Evolutionary conservation across 208 protist genomes (phyloP).

Genomic region (Tritrichomonas musculus): DNA sequence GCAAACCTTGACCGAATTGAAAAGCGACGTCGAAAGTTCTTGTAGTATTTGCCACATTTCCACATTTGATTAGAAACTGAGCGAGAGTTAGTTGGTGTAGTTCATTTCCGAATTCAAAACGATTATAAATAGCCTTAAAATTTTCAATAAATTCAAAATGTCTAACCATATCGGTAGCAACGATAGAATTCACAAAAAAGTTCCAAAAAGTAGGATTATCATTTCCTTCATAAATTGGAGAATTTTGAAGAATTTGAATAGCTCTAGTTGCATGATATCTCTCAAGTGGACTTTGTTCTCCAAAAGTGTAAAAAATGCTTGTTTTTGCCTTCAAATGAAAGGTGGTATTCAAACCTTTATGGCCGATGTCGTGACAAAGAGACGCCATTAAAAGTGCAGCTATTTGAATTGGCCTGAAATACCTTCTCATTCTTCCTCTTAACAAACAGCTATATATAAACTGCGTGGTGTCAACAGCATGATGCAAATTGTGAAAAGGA

Average conservation of each 20-base stretch:
- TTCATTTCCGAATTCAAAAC: background rate
- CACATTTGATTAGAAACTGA: background rate
- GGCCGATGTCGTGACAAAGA: slow-evolving; percentile 48
- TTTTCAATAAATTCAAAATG: background rate
- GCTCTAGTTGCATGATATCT: background rate
- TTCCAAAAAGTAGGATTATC: background rate
- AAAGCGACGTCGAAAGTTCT: background rate
- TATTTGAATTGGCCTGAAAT: background rate
- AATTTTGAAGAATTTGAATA: background rate
- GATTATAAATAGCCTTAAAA: background rate
- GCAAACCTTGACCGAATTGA: no score
- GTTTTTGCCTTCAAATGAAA: background rate
- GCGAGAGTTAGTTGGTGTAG: background rate
- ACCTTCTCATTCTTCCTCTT: background rate
- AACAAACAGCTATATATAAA: background rate
- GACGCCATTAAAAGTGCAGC: slow-evolving; percentile 38
- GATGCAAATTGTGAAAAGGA: background rate
- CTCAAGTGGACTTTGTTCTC: background rate
- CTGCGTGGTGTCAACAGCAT: background rate
- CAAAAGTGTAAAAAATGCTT: background rate
- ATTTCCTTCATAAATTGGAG: background rate
- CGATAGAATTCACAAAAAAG: background rate
- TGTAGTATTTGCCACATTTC: background rate
- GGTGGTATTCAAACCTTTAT: background rate
- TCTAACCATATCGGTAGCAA: background rate